Evolutionary conservation across 2,329 filamentous ascomycete species (phyloP), one percentile per base, ranked within the genome.

Genomic region (Scedosporium aurantiacum): DNA sequence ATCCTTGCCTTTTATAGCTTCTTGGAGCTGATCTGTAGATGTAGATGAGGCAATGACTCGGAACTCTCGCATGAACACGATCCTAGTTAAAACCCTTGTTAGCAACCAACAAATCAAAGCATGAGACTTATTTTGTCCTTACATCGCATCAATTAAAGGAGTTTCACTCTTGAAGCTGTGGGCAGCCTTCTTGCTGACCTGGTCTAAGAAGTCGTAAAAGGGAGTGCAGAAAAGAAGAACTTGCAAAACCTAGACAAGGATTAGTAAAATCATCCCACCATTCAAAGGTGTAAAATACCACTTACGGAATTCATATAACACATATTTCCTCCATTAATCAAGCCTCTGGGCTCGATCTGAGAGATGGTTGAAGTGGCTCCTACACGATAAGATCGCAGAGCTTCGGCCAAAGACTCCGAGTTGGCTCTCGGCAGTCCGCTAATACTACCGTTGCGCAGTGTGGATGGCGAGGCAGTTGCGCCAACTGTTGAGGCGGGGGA

Each of bases 221-320:
- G 94, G 94, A 67, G 87, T 82, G 74, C 92, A 97, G 72, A 92
- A 97, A 66, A 97, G 83, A 69, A 99, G 83, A 71, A 95, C 89
- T 87, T 99, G 94, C 66, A 99, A 82, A 73, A 97, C 87, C 91
- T 96, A 66, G 6, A 50, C 18, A 6, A 6, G 43, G 32, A 67
- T 82, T 69, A 81, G 74, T 63, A 66, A 4, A 8, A 5, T 16
- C 40, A 28, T 18, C 23, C 23, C 28, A 57, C 28, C 14, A 14
- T 16, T 16, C 10, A 21, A 7, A 40, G 7, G 57, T 16, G 16
- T 12, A 16, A 23, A 56, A 37, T 37, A 6, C 10, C 8, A 37
- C 90, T 76, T 81, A 96, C 93, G 65, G 94, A 97, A 78, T 97
- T 99, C 94, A 99, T 97, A 76, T 99, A 99, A 75, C 94, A 99